Evolutionary conservation across 2,329 filamentous ascomycete genomes (phyloP).

Genomic region (Penicillium olsonii): DNA sequence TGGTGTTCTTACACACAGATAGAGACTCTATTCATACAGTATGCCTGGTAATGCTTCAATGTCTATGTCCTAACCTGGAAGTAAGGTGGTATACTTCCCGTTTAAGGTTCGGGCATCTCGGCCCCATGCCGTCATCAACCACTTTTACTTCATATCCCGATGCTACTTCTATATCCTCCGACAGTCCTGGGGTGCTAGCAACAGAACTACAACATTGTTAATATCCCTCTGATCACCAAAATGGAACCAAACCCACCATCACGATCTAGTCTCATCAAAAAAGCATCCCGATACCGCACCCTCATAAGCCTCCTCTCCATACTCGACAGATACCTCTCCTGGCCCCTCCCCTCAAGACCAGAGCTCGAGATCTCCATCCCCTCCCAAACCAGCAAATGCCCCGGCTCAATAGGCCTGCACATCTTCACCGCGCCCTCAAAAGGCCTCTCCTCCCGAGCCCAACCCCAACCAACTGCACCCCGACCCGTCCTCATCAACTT

Average conservation of each 20-base stretch:
- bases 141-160: too few species aligned
- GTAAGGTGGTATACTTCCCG: not conserved
- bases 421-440: conserved; percentile 15
- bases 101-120: not conserved
- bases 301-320: conserved; percentile 13
- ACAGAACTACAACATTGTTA: too few species aligned
- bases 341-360: conserved; percentile 12
- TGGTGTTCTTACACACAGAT: too few species aligned
- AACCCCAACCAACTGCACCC: conserved; percentile 1
- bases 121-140: not conserved
- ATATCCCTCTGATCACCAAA: not conserved
- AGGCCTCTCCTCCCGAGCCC: not conserved
- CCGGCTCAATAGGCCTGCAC: conserved; percentile 16
- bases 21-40: too few species aligned
- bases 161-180: too few species aligned
- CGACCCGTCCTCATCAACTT: conserved; percentile 22
- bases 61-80: too few species aligned
- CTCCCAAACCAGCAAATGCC: conserved; percentile 15
- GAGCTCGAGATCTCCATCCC: conserved; percentile 16
- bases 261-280: conserved; percentile 8
- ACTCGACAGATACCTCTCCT: conserved; percentile 21
- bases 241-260: conserved; percentile 2
- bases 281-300: conserved; percentile 18
- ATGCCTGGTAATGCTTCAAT: too few species aligned
- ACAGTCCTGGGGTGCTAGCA: too few species aligned